phyloP scores from a whole-genome alignment of 106 monocot genomes.

The Acorus calamus region DNA sequence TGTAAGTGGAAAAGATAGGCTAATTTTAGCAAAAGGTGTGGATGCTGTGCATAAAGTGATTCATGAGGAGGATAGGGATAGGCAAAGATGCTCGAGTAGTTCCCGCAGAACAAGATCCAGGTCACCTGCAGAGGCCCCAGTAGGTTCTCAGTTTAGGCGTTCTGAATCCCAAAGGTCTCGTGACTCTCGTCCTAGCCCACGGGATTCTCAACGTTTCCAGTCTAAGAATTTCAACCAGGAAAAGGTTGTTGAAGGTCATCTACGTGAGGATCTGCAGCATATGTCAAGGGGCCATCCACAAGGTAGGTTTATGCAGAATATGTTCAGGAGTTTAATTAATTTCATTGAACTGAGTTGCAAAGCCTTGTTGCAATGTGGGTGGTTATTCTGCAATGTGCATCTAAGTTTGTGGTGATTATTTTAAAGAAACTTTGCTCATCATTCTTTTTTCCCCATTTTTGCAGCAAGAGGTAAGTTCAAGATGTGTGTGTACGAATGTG shows the following conservation, averaged over 20 bases:
- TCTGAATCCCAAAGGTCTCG: slow-evolving; percentile 60
- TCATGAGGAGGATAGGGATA: slow-evolving; percentile 47
- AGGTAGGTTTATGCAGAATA: slow-evolving; percentile 48
- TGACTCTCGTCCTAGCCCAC: slow-evolving; percentile 44
- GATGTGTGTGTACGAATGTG: slow-evolving; percentile 53
- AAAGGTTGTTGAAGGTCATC: slow-evolving; percentile 41
- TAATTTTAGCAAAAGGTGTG: slow-evolving; percentile 75
- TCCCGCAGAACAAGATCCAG: slow-evolving; percentile 45
- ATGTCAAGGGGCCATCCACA: slow-evolving; percentile 65
- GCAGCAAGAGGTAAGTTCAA: slow-evolving; percentile 99
- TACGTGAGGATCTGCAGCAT: slow-evolving; percentile 43
- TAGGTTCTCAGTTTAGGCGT: slow-evolving; percentile 31
- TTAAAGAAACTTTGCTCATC: slow-evolving; percentile 10
- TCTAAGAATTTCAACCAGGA: slow-evolving; percentile 39
- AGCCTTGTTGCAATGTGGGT: slow-evolving; percentile 1
- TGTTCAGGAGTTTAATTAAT: slow-evolving; percentile 13
- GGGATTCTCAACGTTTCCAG: slow-evolving; percentile 23
- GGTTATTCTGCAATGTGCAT: not conserved
- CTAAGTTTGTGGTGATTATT: not conserved
- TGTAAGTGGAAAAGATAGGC: slow-evolving; percentile 84
- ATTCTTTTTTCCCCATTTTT: slow-evolving; percentile 24
- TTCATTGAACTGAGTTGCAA: slow-evolving; percentile 8
- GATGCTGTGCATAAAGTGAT: slow-evolving; percentile 91
- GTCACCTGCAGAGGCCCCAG: slow-evolving; percentile 43
- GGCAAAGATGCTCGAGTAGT: slow-evolving; percentile 27